Conservation (phyloP, 345 rosid species). For the Brassica juncea region DNA sequence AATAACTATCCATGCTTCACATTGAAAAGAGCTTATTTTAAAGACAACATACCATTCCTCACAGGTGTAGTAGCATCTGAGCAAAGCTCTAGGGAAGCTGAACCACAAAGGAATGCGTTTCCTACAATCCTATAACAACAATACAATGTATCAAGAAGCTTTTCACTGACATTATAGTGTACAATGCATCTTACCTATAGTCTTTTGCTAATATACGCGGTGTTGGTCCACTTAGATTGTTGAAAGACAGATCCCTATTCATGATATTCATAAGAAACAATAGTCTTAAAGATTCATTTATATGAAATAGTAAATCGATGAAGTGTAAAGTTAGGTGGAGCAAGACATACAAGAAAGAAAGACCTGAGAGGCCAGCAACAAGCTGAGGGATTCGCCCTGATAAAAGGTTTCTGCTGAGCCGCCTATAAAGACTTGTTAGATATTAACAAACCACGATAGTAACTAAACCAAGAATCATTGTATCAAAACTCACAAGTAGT, state of each 20-base stretch:
- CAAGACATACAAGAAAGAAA: conserved; percentile 75
- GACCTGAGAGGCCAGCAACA: conserved; percentile 84
- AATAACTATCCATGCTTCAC: conserved; percentile 3
- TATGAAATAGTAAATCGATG: background rate
- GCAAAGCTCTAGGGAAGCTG: conserved; percentile 57
- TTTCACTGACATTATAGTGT: conserved; percentile 1
- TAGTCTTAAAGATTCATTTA: background rate
- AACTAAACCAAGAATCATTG: conserved; percentile 2
- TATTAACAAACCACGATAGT: background rate
- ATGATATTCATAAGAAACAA: background rate
- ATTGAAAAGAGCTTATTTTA: conserved; percentile 2
- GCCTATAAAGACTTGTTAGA: conserved; percentile 54
- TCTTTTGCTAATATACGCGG: conserved; percentile 83
- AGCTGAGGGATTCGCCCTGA: conserved; percentile 71
- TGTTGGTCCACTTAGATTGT: conserved; percentile 89
- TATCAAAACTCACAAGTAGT: conserved; percentile 76
- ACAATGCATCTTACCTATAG: conserved; percentile 57
- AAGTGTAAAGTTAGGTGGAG: conserved; percentile 7
- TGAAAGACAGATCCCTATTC: conserved; percentile 83
- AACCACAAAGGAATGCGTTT: conserved; percentile 71
- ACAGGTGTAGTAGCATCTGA: conserved; percentile 49
- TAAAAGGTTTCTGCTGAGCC: conserved; percentile 73
- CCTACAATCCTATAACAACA: conserved; percentile 56
- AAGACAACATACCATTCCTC: conserved; percentile 53
- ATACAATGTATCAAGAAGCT: background rate